Evolutionary conservation across 345 rosid species (phyloP), one percentile per base, ranked within the genome.

Genomic region (Ricinus communis): DNA sequence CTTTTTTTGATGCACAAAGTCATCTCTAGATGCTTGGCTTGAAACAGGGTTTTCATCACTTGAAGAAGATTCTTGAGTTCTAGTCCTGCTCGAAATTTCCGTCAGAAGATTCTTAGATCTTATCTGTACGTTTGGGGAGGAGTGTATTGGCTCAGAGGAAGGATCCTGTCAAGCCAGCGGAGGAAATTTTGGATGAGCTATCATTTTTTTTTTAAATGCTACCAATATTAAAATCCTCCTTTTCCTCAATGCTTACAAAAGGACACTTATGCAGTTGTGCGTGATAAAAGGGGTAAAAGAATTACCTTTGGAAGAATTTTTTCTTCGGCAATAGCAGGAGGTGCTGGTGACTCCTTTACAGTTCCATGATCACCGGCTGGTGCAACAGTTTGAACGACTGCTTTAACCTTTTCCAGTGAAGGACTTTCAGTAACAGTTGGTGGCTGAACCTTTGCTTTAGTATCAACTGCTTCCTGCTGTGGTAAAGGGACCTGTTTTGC

Each of bases 141-240:
- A 16, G 11, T 64, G 31, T 43, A 13, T 47, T 1, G 68, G 38
- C 30, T 46, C 22, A 15, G 54, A 25, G 19, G 53, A 5, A 36
- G 46, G 47, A 36, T 61, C 65, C 65, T 61, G 47, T 61, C 47
- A 60, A 18, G 49, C 47, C 47, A 61, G 16, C 65, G 19, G 22
- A 36, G 6, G 19, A 61, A 61, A 38, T 12, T 56, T 27, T 25
- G 28, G 38, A 56, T 8, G 1, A 45, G 16, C 49, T 45, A 11
- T 45, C 2, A 45, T 45, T 45, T 45, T 4, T 1, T 45, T 4
- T 45, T 10, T 33, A 33, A 33, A 33, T 33, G 38, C 38, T 33
- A 33, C 38, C 38, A 33, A 6, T 33, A 6, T 33, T 33, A 33
- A 33, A 33, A 33, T 33, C 38, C 38, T 6, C 38, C 38, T 33